Base-by-base conservation (phyloP, 805 yeast species). In the Huiozyma sinensis region DNA sequence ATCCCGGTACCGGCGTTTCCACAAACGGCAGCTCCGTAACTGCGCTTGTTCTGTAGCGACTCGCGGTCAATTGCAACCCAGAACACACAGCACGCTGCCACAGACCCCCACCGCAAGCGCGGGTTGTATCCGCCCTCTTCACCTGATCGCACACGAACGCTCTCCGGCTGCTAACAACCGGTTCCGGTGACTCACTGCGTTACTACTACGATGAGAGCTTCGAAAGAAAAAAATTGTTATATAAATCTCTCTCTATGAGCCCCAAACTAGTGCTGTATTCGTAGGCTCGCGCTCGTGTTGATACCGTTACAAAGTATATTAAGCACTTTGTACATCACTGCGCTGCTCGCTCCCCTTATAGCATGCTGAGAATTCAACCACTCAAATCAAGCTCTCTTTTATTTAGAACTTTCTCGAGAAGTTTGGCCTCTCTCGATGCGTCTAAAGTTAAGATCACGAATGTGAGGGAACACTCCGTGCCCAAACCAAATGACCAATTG, bases 401-500 rank as follows among this genome's bases (percentile, higher is more conserved):
- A n/a, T 10, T 32, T n/a, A 10, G n/a, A 32, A 4, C 37, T 34
- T 34, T 34, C 37, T 7, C 27, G 7, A 41, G 44, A 36, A 13
- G 28, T 2, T 13, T 41, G 9, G 36, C 44, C 28, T 69, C 71
- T 24, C 60, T 81, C 41, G 82, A 79, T 47, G 70, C 83, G 8
- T 65, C 80, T 10, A 73, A 72, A 53, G 63, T 83, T 41, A 60
- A 57, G 44, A 62, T 83, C 52, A 65, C 68, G n/a, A 66, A 66
- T 45, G 71, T 72, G 13, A 44, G 66, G 3, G 44, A 61, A 24
- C 85, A 83, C 50, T 78, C 79, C 56, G 51, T 57, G 8, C 75
- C 75, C 42, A 67, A 75, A 39, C 76, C 85, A 46, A 75, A 79
- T 47, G 81, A 79, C 24, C 55, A 79, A 54, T 72, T 83, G 50